These are phyloP conservation scores for Candida ficus DNA, from an alignment of 805 yeast species.

Conservation along the genomic window DNA sequence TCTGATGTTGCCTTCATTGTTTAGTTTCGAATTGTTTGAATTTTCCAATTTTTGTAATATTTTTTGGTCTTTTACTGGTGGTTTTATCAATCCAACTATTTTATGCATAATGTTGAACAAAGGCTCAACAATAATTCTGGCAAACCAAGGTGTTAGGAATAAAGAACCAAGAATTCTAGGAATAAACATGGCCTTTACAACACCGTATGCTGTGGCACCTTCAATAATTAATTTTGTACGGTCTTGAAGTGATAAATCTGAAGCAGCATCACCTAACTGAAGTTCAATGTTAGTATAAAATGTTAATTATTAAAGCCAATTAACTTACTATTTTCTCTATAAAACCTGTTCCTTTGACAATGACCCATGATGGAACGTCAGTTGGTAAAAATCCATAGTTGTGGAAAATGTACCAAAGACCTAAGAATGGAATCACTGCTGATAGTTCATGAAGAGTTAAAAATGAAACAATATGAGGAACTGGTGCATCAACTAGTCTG, in stretches of 20 bases:
- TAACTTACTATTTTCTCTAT: slow-evolving; percentile 47
- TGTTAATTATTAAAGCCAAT: slow-evolving; percentile 9
- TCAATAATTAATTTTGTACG: slow-evolving; percentile 54
- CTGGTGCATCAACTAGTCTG: slow-evolving; percentile 49
- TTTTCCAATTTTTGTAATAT: not conserved
- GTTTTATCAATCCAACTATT: slow-evolving; percentile 19
- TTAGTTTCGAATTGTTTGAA: not conserved
- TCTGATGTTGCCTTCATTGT: not conserved
- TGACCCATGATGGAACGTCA: slow-evolving; percentile 54
- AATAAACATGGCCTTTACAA: slow-evolving; percentile 59
- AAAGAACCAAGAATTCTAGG: slow-evolving; percentile 46
- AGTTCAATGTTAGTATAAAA: slow-evolving; percentile 24
- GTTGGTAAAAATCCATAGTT: slow-evolving; percentile 47
- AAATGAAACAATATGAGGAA: slow-evolving; percentile 59
- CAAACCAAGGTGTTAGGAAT: slow-evolving; percentile 52
- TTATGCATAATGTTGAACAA: no score
- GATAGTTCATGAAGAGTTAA: slow-evolving; percentile 67
- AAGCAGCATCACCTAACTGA: slow-evolving; percentile 21
- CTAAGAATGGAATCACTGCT: slow-evolving; percentile 66
- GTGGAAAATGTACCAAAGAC: slow-evolving; percentile 63
- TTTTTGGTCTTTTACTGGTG: not conserved
- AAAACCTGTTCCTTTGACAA: slow-evolving; percentile 53
- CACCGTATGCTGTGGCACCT: slow-evolving; percentile 71
- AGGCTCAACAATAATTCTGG: slow-evolving; percentile 48
- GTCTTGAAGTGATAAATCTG: slow-evolving; percentile 37